Conservation (phyloP, 495 filamentous ascomycete genomes). For the Penicillium tannophilum region DNA sequence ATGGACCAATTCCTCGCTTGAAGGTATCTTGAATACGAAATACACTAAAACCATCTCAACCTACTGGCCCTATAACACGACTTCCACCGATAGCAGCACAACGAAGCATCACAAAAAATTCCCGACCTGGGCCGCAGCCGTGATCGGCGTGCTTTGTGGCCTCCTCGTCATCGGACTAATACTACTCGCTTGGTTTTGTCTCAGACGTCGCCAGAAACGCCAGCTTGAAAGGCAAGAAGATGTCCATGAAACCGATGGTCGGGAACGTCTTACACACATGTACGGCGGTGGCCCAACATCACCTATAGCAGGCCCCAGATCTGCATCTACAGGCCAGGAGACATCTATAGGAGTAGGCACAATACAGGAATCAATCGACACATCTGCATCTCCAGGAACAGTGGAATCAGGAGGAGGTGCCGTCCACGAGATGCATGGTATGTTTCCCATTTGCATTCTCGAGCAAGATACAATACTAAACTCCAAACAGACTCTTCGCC, state of each 20-base stretch:
- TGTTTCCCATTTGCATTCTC: not conserved
- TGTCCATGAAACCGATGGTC: slow-evolving; percentile 9
- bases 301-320: slow-evolving; percentile 14
- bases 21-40: slow-evolving; percentile 52
- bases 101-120: slow-evolving; percentile 37
- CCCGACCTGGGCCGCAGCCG: slow-evolving; percentile 62
- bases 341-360: slow-evolving; percentile 5
- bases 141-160: slow-evolving; percentile 68
- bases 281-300: slow-evolving; percentile 17
- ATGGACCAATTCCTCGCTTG: slow-evolving; percentile 55
- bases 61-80: slow-evolving; percentile 60
- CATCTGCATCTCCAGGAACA: slow-evolving; percentile 19
- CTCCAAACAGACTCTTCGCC: slow-evolving; percentile 22
- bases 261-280: slow-evolving; percentile 14
- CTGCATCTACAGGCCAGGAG: slow-evolving; percentile 18
- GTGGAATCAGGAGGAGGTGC: slow-evolving; percentile 27
- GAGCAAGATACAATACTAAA: not conserved
- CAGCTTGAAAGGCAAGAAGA: not conserved
- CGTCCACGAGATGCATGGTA: slow-evolving; percentile 29
- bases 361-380: slow-evolving; percentile 24
- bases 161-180: slow-evolving; percentile 61
- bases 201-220: slow-evolving; percentile 41
- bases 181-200: slow-evolving; percentile 60
- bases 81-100: slow-evolving; percentile 9
- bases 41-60: slow-evolving; percentile 60